phyloP scores from a whole-genome alignment of 805 yeast species.

The Candida gorgasii region DNA sequence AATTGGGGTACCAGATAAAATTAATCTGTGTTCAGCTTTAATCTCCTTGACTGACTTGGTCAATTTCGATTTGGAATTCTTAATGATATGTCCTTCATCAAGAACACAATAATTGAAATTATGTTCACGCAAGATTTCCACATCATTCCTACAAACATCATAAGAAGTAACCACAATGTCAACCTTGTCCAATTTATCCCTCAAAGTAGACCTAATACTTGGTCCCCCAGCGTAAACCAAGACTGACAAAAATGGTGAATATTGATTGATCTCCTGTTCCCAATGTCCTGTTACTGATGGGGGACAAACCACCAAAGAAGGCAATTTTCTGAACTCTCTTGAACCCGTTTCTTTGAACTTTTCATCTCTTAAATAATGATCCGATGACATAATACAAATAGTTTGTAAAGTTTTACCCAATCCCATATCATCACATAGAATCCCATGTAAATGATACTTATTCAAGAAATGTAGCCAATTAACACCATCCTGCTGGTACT shows the following conservation, averaged over 20 bases:
- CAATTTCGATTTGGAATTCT: slow-evolving; percentile 84
- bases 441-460: slow-evolving; percentile 94
- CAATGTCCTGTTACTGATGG: slow-evolving; percentile 98
- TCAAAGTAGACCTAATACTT: slow-evolving; percentile 56
- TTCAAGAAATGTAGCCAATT: slow-evolving; percentile 97
- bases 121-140: slow-evolving; percentile 54
- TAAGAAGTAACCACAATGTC: slow-evolving; percentile 94
- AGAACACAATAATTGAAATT: slow-evolving; percentile 92
- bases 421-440: slow-evolving; percentile 99
- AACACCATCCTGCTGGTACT: slow-evolving; percentile 97
- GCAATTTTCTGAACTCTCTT: slow-evolving; percentile 69
- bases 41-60: slow-evolving; percentile 84
- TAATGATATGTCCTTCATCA: slow-evolving; percentile 97
- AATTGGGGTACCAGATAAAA: slow-evolving; percentile 95
- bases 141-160: slow-evolving; percentile 94
- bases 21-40: slow-evolving; percentile 83
- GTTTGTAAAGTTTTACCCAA: slow-evolving; percentile 96
- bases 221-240: slow-evolving; percentile 96
- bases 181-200: slow-evolving; percentile 51
- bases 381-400: slow-evolving; percentile 94
- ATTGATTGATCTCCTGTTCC: slow-evolving; percentile 92
- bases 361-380: slow-evolving; percentile 81
- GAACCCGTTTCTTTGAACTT: slow-evolving; percentile 61
- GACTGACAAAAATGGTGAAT: slow-evolving; percentile 83
- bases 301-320: slow-evolving; percentile 90